These are phyloP conservation scores for Euryodendron excelsum DNA, from an alignment of 148 eudicot species.

Conservation along the genomic window DNA sequence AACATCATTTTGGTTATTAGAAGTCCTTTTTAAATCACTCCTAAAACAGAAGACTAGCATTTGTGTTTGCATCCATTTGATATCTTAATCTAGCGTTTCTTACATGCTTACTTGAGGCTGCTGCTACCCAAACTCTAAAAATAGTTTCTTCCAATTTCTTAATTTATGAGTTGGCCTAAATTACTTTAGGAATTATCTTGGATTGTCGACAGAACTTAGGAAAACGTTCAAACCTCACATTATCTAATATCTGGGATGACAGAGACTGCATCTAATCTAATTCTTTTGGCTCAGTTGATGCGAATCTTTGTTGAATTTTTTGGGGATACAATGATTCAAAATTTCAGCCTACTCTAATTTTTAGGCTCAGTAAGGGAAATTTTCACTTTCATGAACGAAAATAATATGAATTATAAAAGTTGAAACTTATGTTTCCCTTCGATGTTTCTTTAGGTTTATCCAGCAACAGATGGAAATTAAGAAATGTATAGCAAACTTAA, in stretches of 20 bases:
- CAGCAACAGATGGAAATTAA: neutral
- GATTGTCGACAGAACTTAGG: neutral
- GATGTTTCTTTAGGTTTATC: neutral
- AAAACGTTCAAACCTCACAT: no score
- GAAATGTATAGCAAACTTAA: neutral
- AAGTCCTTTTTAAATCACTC: no score
- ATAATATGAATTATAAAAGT: neutral
- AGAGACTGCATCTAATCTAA: no score
- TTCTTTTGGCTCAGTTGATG: neutral
- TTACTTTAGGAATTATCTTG: no score
- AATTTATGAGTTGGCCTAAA: no score
- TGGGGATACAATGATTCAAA: no score
- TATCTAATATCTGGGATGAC: no score
- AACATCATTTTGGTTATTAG: no score
- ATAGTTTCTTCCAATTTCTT: no score
- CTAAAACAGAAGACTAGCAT: no score
- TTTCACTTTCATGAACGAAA: neutral
- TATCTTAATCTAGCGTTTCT: neutral
- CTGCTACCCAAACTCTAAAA: neutral
- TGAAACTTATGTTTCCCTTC: neutral
- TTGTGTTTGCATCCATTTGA: neutral
- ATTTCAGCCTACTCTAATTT: no score
- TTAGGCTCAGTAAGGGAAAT: no score
- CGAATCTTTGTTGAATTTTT: neutral
- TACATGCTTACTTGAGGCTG: neutral